Base-by-base conservation (phyloP, 495 filamentous ascomycete species). In the Penicillium riverlandense region DNA sequence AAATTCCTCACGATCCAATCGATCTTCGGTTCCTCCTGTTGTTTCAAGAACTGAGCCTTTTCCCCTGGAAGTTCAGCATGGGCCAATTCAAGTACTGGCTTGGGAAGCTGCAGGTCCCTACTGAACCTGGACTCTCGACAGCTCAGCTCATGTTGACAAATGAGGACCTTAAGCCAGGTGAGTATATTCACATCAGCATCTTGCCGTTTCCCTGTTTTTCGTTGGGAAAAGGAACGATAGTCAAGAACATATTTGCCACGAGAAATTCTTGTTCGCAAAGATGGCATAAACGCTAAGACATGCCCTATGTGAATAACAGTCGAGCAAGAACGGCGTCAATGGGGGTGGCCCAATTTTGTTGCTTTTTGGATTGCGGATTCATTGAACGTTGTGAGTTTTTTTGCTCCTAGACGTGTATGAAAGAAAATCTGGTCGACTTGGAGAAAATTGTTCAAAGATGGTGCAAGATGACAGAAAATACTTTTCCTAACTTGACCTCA, bases 321-420 rank as follows among this genome's bases (percentile, higher is more conserved):
- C 29, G 88, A 92, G 53, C 80, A 83, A 15, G 82, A 80, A 41
- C 79, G 86, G 41, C 79, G 89, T 27, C 79, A 87, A 75, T 95
- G 89, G 89, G 82, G 82, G 37, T 67, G 84, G 35, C 86, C 82
- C 77, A 95, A 95, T 54, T 95, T 89, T 54, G 84, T 95, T 44
- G 84, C 82, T 11, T 92, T 92, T 56, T 91, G 87, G 87, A 75
- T 92, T 53, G 86, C 89, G 29, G 89, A 95, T 68, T 90, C 85
- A 9, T 89, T 94, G 67, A 95, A 95, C 62, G 90, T 95, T 62
- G 75, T 77, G 53, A 47, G 72, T 69, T n/a, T n/a, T n/a, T n/a
- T n/a, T n/a, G n/a, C n/a, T n/a, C n/a, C n/a, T n/a, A n/a, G n/a
- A n/a, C n/a, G n/a, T n/a, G n/a, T n/a, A n/a, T n/a, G n/a, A n/a